These are phyloP conservation scores for Neoarthrinium moseri DNA, from an alignment of 2,329 filamentous ascomycete genomes.

Conservation along the genomic window DNA sequence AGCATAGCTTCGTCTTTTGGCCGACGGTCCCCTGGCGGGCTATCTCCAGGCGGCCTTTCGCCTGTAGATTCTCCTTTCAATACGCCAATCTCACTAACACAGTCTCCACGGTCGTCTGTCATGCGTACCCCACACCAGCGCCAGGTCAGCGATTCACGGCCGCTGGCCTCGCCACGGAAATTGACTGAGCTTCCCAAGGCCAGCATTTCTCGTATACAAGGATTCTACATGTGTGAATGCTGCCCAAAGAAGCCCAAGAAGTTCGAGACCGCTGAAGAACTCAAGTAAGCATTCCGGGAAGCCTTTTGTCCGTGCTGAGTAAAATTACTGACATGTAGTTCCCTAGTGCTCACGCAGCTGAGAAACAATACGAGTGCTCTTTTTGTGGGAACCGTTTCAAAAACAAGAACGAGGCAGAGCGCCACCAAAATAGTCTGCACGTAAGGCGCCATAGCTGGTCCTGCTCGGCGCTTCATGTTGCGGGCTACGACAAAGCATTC, in stretches of 20 bases:
- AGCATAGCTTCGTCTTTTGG: slow-evolving; percentile 43
- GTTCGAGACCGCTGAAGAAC: slow-evolving; percentile 80
- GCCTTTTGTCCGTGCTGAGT: slow-evolving; percentile 1
- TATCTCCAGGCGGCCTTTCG: slow-evolving; percentile 45
- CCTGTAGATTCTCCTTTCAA: slow-evolving; percentile 46
- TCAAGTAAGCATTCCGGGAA: slow-evolving; percentile 62
- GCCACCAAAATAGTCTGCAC: slow-evolving; percentile 94
- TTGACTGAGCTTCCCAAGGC: slow-evolving; percentile 49
- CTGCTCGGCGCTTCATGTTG: slow-evolving; percentile 72
- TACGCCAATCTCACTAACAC: slow-evolving; percentile 45
- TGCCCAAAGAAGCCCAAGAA: slow-evolving; percentile 97
- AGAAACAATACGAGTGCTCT: slow-evolving; percentile 93
- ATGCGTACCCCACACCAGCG: slow-evolving; percentile 43
- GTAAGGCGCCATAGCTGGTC: slow-evolving; percentile 94
- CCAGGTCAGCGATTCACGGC: slow-evolving; percentile 40
- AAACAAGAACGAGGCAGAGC: slow-evolving; percentile 97
- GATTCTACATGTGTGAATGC: slow-evolving; percentile 76
- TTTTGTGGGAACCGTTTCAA: slow-evolving; percentile 97
- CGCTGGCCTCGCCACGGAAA: slow-evolving; percentile 49
- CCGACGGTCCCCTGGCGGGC: slow-evolving; percentile 46
- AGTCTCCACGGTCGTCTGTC: slow-evolving; percentile 48
- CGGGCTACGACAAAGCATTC: slow-evolving; percentile 76
- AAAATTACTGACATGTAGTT: slow-evolving; percentile 13
- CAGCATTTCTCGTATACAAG: slow-evolving; percentile 47
- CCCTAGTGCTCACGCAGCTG: slow-evolving; percentile 69